Percentiles rank a stretch among this genome's conserved stretches.
Conservation (phyloP, 352 stramenopile species). For the Globisporangium spiculum region DNA sequence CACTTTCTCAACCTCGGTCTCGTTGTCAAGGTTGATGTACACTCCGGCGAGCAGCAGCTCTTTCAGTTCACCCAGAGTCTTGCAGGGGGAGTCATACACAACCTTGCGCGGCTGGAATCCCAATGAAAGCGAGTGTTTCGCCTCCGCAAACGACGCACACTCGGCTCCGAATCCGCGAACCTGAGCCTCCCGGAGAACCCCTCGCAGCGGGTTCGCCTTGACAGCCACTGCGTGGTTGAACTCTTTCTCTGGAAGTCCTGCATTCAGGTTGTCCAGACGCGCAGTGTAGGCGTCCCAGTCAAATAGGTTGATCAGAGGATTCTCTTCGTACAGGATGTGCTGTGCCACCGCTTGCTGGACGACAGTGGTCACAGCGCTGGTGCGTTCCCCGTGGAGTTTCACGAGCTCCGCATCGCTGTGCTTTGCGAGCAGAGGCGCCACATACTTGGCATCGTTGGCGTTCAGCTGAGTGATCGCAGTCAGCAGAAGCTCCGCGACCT, state of each 20-base stretch:
- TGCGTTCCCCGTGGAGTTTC: constrained; percentile 33
- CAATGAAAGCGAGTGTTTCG: constrained; percentile 74
- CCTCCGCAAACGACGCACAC: constrained; percentile 80
- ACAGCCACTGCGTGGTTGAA: constrained; percentile 80
- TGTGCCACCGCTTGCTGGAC: constrained; percentile 49
- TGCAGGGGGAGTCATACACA: constrained; percentile 92
- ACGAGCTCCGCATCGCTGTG: constrained; percentile 31
- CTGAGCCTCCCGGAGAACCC: constrained; percentile 53
- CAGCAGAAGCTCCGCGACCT: constrained; percentile 32
- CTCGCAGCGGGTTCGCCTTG: constrained; percentile 77
- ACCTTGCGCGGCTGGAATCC: constrained; percentile 70
- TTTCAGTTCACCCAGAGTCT: constrained; percentile 82
- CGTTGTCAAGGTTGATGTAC: constrained; percentile 92
- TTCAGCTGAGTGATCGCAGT: constrained; percentile 21
- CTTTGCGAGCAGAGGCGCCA: constrained; percentile 42
- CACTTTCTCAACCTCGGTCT: constrained; percentile 86
- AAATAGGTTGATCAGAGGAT: constrained; percentile 61
- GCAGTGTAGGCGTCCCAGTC: constrained; percentile 58
- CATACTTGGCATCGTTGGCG: constrained; percentile 26
- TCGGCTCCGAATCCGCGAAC: constrained; percentile 63
- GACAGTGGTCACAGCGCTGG: constrained; percentile 32
- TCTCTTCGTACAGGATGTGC: constrained; percentile 51
- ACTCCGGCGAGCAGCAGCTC: constrained; percentile 77
- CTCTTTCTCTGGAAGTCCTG: constrained; percentile 51
- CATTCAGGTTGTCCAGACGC: constrained; percentile 53